A percentile compares a stretch with the other conserved stretches of the same genome.
phyloP scores from a whole-genome alignment of 2,329 filamentous ascomycete genomes.

The Myriosclerotinia curreyana region DNA sequence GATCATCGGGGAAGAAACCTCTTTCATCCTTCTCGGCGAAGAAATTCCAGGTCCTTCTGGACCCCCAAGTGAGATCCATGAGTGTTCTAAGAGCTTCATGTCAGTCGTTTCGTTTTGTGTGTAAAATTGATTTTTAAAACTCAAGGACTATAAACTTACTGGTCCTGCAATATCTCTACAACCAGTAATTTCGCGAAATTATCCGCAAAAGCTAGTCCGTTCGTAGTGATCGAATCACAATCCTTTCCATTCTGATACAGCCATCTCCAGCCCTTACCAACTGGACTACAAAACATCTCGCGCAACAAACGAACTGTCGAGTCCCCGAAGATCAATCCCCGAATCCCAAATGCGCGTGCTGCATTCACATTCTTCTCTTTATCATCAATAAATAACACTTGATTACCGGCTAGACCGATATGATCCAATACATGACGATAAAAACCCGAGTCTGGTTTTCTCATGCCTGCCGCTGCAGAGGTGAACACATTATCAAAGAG shows the following conservation, averaged over 20 bases:
- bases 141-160: neutral
- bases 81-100: neutral
- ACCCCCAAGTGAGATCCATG: neutral
- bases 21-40: neutral
- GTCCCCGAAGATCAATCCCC: neutral
- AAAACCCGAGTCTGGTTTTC: neutral
- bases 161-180: neutral
- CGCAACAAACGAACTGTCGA: neutral
- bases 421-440: neutral
- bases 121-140: neutral
- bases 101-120: neutral
- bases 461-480: neutral
- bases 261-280: neutral
- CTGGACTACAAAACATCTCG: neutral
- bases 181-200: slow-evolving; percentile 1
- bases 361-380: neutral
- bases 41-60: neutral
- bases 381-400: neutral
- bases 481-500: neutral
- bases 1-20: neutral
- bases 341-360: neutral
- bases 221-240: neutral
- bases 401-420: neutral
- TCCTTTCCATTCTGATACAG: neutral
- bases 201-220: neutral